phyloP scores from a whole-genome alignment of 2,329 filamentous ascomycete species.

The Xylaria sp. region DNA sequence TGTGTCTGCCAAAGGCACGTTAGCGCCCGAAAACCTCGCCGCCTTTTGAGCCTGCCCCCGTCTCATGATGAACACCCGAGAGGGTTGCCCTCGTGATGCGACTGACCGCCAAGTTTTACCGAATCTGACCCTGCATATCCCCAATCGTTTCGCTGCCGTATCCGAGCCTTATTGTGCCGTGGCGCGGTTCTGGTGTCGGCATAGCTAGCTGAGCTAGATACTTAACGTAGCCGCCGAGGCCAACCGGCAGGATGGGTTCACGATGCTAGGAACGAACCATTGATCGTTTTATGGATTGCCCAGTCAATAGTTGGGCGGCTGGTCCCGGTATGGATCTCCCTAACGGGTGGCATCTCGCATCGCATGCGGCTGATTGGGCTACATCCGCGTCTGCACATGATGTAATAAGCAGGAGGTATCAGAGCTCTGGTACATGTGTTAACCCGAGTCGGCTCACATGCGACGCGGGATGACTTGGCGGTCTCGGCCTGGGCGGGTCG shows the following conservation, averaged over 20 bases:
- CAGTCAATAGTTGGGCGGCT: constrained; percentile 10
- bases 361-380: constrained; percentile 21
- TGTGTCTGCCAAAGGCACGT: constrained; percentile 1
- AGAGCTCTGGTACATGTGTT: constrained; percentile 12
- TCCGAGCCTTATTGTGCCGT: neutral
- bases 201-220: neutral
- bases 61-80: constrained; percentile 7
- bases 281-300: neutral
- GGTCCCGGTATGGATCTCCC: constrained; percentile 5
- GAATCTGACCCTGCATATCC: neutral
- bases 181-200: constrained; percentile 7
- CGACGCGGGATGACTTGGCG: constrained; percentile 10
- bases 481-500: constrained; percentile 22
- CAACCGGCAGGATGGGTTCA: constrained; percentile 6
- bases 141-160: neutral
- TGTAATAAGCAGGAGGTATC: neutral
- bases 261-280: neutral
- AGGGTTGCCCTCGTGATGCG: neutral
- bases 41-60: neutral
- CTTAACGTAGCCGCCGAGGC: neutral
- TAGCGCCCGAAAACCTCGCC: constrained; percentile 10
- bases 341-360: constrained; percentile 3
- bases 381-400: constrained; percentile 6
- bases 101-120: neutral
- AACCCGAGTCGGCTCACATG: constrained; percentile 5